phyloP scores from a whole-genome alignment of 108 stramenopile species.

The Cyclostephanos tholiformis region DNA sequence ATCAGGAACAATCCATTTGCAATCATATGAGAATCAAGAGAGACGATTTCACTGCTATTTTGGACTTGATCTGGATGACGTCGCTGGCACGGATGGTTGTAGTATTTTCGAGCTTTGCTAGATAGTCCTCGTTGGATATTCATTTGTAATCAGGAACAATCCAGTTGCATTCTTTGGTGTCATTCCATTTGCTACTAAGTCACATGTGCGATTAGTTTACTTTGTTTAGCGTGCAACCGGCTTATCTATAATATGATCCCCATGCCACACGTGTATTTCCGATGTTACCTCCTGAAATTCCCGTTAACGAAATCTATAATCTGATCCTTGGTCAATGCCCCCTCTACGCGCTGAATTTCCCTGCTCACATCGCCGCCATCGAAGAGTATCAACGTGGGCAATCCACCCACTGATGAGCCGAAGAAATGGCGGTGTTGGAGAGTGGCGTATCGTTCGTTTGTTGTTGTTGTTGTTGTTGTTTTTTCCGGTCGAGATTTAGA shows the following conservation, averaged over 20 bases:
- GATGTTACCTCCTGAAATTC: conserved; percentile 9
- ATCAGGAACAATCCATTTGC: conserved; percentile 13
- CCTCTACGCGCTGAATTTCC: conserved; percentile 68
- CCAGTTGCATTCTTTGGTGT: conserved; percentile 9
- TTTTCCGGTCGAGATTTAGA: neutral
- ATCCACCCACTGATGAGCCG: conserved; percentile 65
- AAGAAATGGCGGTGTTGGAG: neutral
- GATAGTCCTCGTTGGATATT: conserved; percentile 13
- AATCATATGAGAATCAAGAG: no score
- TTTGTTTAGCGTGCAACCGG: no score
- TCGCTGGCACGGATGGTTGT: neutral
- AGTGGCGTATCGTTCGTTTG: neutral
- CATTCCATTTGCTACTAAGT: no score
- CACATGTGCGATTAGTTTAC: no score
- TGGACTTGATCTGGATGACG: neutral
- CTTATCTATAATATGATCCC: no score
- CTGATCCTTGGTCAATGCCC: conserved; percentile 73
- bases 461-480: no score
- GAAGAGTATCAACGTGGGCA: conserved; percentile 53
- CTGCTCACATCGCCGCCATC: conserved; percentile 53
- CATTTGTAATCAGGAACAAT: conserved; percentile 16
- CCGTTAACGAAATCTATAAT: conserved; percentile 60
- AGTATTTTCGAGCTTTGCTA: conserved; percentile 16
- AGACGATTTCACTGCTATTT: neutral
- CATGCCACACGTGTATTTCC: no score